Conservation (phyloP, 345 rosid species). For the Gossypium bickii region DNA sequence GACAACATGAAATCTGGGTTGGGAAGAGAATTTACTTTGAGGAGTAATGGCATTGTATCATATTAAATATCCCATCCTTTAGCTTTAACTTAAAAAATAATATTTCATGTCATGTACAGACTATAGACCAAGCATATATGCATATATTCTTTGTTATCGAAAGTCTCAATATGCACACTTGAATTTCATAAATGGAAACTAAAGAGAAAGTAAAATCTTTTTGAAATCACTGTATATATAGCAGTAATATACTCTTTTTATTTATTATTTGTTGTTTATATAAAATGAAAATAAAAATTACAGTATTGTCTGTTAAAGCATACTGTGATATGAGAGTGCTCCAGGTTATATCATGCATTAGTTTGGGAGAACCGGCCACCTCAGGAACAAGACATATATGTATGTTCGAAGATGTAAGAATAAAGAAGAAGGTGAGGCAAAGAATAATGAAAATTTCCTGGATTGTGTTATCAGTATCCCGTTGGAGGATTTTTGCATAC, state of each 20-base stretch:
- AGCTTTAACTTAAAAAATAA: background rate
- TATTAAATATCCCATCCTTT: too few relatives aligned
- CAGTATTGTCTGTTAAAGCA: background rate
- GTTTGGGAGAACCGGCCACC: background rate
- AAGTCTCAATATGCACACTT: background rate
- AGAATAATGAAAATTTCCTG: slow-evolving; percentile 13
- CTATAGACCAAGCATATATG: background rate
- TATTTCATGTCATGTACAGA: background rate
- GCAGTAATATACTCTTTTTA: background rate
- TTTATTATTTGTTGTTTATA: background rate
- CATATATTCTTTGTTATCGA: background rate
- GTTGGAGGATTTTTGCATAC: background rate
- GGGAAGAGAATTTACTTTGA: background rate
- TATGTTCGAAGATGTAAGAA: slow-evolving; percentile 14
- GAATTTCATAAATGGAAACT: background rate
- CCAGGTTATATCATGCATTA: background rate
- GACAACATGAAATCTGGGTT: too few relatives aligned
- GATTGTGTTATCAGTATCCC: slow-evolving; percentile 16
- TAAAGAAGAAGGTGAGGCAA: slow-evolving; percentile 22
- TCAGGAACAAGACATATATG: background rate
- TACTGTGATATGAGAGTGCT: background rate
- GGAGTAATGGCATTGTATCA: background rate
- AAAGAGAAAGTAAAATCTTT: background rate
- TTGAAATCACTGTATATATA: background rate
- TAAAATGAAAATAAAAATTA: background rate